These are phyloP conservation scores for Lizonia empirigonia DNA, from an alignment of 2,329 filamentous ascomycete genomes.

Conservation along the genomic window DNA sequence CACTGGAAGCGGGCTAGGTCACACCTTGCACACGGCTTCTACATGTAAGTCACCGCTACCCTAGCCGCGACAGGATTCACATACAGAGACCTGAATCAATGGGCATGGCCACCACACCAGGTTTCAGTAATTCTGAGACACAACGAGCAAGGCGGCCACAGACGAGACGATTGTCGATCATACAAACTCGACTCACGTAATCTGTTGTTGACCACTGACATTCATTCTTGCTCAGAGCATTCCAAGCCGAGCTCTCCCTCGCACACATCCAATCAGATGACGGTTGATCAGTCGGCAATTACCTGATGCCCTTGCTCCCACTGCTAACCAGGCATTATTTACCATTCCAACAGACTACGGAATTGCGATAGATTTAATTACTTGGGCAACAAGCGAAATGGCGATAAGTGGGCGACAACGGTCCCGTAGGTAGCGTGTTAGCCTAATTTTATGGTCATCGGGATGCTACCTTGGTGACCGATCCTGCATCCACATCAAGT, in stretches of 20 bases:
- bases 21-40: slow-evolving; percentile 36
- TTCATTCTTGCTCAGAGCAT: slow-evolving; percentile 45
- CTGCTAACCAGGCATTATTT: slow-evolving; percentile 46
- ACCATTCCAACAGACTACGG: slow-evolving; percentile 38
- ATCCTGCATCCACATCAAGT: slow-evolving; percentile 30
- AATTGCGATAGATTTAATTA: slow-evolving; percentile 39
- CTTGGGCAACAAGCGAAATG: slow-evolving; percentile 40
- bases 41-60: slow-evolving; percentile 39
- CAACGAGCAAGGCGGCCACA: slow-evolving; percentile 34
- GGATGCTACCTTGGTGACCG: slow-evolving; percentile 41
- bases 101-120: slow-evolving; percentile 43
- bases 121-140: slow-evolving; percentile 36
- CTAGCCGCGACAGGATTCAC: slow-evolving; percentile 35
- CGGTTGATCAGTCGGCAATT: slow-evolving; percentile 38
- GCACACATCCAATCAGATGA: slow-evolving; percentile 47
- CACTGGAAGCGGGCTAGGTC: slow-evolving; percentile 42
- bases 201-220: slow-evolving; percentile 45
- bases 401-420: slow-evolving; percentile 25
- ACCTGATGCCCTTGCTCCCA: slow-evolving; percentile 45
- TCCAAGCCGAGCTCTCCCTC: slow-evolving; percentile 43
- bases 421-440: slow-evolving; percentile 40
- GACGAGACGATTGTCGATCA: slow-evolving; percentile 43
- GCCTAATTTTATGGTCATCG: slow-evolving; percentile 40
- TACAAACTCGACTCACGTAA: slow-evolving; percentile 39
- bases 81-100: slow-evolving; percentile 40